Base-by-base conservation (phyloP, 768 basidiomycete genomes). In the Calocybe gangraenosa region DNA sequence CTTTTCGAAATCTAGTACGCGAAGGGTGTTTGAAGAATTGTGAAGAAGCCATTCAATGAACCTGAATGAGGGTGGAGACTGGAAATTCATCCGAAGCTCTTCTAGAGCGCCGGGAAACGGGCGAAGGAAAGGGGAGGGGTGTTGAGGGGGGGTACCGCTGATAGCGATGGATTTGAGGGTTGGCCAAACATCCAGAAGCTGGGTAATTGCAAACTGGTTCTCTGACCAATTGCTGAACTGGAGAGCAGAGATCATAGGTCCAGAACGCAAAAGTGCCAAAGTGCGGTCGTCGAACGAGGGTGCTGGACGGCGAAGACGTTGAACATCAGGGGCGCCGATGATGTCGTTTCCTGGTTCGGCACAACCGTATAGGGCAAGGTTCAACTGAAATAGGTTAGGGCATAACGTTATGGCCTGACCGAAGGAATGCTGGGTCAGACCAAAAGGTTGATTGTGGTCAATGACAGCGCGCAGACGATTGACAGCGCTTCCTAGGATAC, bases 151-250 rank as follows among this genome's bases (percentile, higher is more conserved):
- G n/a, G 75, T 76, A 23, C 83, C 84, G 46, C 75, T 73, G 33
- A 84, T 69, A 40, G 73, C 68, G 25, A 88, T 74, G 17, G 74
- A 71, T 42, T 65, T 66, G 44, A 88, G 63, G 13, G 72, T 67
- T 2, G 82, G 73, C 77, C 81, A 87, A 44, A 81, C 65, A 41
- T 76, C 72, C 50, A 87, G 75, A 32, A 88, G 73, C 60, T 84
- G 81, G 37, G 70, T 64, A 41, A 87, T 64, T 13, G 74, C 65
- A 32, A 75, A 63, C 40, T 71, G 63, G 56, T 83, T 79, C 49
- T 81, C 75, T 9, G 85, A 81, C 83, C 82, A 87, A 57, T 88
- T 87, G 58, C 73, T 76, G 55, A 88, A 81, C 44, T 75, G 73
- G 3, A 88, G 68, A 4, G 70, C 62, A 22, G 72, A 65, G 50